Conservation (phyloP, 176 grass and related monocot genomes). For the Lolium multiflorum region DNA sequence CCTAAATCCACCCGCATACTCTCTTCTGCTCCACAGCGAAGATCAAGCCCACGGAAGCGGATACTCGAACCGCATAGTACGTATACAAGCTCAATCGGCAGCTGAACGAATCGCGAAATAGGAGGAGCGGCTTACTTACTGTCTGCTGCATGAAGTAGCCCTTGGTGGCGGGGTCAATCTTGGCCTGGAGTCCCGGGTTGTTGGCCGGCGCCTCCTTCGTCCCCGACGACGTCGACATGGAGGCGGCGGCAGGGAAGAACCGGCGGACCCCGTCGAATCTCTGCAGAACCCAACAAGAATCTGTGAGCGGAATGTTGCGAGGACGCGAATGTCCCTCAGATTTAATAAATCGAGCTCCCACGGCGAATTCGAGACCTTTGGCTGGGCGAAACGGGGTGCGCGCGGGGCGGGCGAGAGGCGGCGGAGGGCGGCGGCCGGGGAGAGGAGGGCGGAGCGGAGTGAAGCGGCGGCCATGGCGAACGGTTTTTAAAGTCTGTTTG, state of each 20-base stretch:
- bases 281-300: conserved; percentile 30
- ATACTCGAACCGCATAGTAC: background rate
- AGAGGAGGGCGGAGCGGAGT: conserved; percentile 28
- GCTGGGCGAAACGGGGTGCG: conserved; percentile 3
- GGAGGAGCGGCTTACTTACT: conserved; percentile 33
- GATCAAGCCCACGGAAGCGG: background rate
- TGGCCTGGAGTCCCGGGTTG: conserved; percentile 73
- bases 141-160: conserved; percentile 98
- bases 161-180: conserved; percentile 76
- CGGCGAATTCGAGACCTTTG: conserved; percentile 41
- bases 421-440: conserved; percentile 31
- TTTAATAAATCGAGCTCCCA: too few relatives aligned
- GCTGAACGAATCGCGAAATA: too few relatives aligned
- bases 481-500: too few relatives aligned
- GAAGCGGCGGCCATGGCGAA: conserved; percentile 52
- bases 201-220: conserved; percentile 73
- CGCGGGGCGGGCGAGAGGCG: conserved; percentile 31
- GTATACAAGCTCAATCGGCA: background rate
- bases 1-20: background rate
- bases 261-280: conserved; percentile 51
- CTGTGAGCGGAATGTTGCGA: conserved; percentile 1
- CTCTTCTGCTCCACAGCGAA: background rate
- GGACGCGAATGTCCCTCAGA: too few relatives aligned
- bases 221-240: conserved; percentile 68
- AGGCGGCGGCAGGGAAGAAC: conserved; percentile 28